A percentile compares a stretch with the other conserved stretches of the same genome.
Conservation (phyloP, 2,329 filamentous ascomycete genomes). For the Fusarium coicis region DNA sequence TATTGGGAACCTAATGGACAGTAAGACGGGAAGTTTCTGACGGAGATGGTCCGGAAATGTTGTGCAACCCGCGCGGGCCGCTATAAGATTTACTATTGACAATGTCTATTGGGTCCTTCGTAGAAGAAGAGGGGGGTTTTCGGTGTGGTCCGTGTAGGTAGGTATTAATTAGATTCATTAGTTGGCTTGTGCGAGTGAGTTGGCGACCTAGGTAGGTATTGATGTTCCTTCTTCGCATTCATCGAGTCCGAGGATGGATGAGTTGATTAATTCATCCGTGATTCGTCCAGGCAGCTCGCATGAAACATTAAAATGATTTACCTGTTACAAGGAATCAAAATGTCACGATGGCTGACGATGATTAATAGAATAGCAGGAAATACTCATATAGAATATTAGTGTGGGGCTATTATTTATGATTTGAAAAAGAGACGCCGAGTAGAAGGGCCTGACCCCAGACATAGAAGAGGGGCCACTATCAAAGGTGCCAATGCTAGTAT, state of each 20-base stretch:
- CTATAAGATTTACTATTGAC: background rate
- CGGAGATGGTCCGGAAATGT: constrained; percentile 32
- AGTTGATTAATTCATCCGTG: background rate
- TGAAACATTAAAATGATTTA: constrained; percentile 1
- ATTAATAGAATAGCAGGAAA: constrained; percentile 18
- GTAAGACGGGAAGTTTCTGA: constrained; percentile 33
- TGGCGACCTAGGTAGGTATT: background rate
- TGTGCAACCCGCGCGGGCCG: background rate
- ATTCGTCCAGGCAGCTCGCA: constrained; percentile 1
- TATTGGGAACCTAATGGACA: constrained; percentile 18
- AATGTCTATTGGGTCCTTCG: background rate
- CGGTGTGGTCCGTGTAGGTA: background rate
- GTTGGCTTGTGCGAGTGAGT: background rate
- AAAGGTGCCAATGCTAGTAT: constrained; percentile 44
- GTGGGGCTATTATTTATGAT: constrained; percentile 11
- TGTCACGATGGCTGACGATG: constrained; percentile 6
- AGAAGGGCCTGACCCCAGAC: constrained; percentile 24
- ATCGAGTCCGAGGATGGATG: background rate
- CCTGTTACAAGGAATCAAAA: background rate
- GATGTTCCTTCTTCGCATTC: background rate
- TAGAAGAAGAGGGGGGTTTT: background rate
- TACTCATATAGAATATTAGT: background rate
- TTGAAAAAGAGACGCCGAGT: constrained; percentile 22
- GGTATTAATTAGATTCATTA: background rate
- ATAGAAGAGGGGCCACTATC: constrained; percentile 36